Percentiles rank a stretch among this genome's conserved stretches.
Conservation (phyloP, 2,329 filamentous ascomycete species). For the Ophiosphaerella narmari region DNA sequence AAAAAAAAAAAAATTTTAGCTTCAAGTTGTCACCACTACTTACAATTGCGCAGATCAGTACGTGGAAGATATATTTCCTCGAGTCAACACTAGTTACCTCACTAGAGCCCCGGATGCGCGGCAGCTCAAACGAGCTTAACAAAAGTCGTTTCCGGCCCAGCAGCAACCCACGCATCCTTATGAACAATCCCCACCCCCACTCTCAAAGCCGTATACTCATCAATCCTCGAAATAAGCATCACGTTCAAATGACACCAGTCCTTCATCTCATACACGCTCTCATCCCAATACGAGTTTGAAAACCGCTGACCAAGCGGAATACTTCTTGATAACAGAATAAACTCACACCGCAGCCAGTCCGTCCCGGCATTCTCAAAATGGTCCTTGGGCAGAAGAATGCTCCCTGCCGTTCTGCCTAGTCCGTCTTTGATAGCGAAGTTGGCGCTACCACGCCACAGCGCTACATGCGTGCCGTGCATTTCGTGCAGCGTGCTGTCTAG, state of each 20-base stretch:
- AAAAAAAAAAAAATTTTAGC: no score
- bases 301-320: not conserved
- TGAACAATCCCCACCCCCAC: slow-evolving; percentile 7
- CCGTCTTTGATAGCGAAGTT: slow-evolving; percentile 5
- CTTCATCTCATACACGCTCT: not conserved
- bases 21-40: no score
- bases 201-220: not conserved
- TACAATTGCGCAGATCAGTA: no score
- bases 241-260: slow-evolving; percentile 10
- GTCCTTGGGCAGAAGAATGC: slow-evolving; percentile 2
- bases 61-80: no score
- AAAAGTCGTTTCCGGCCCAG: slow-evolving; percentile 1
- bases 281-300: slow-evolving; percentile 5
- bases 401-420: not conserved
- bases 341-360: slow-evolving; percentile 1
- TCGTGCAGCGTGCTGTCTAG: not conserved
- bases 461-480: not conserved
- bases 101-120: no score
- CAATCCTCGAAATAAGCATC: slow-evolving; percentile 5
- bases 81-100: no score
- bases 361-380: not conserved
- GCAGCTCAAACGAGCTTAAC: slow-evolving; percentile 3
- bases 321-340: slow-evolving; percentile 2
- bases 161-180: slow-evolving; percentile 10
- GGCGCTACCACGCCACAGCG: not conserved